A percentile compares a stretch with the other conserved stretches of the same genome.
Evolutionary conservation across 495 filamentous ascomycete species (phyloP).

Genomic region (Pseudomonodictys pantanalensis): DNA sequence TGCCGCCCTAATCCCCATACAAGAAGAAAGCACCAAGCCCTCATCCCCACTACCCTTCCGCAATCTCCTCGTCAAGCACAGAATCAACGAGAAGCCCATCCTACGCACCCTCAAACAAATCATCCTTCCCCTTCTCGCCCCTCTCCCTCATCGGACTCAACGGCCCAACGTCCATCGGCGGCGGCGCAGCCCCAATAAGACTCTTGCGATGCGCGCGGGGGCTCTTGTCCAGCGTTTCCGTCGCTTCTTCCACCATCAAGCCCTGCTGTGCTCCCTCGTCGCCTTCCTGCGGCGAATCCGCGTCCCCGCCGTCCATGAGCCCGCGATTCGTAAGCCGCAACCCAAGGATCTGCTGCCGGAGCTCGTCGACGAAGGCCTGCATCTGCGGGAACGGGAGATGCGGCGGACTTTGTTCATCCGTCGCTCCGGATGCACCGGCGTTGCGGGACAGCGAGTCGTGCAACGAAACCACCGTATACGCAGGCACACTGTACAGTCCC

Average conservation of each 20-base stretch:
- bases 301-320: constrained; percentile 7
- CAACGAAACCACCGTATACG: no score
- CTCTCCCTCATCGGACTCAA: constrained; percentile 18
- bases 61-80: not conserved
- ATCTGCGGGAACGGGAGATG: constrained; percentile 57
- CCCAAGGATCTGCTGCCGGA: constrained; percentile 41
- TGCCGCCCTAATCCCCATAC: not conserved
- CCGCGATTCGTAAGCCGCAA: constrained; percentile 11
- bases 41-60: no score
- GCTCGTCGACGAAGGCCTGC: constrained; percentile 57
- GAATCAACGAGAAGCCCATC: no score
- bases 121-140: constrained; percentile 15
- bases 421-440: no score
- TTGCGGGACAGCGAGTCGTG: no score
- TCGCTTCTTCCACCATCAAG: constrained; percentile 28
- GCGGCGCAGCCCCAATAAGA: constrained; percentile 28
- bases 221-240: constrained; percentile 28
- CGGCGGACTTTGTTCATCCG: not conserved
- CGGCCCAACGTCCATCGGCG: constrained; percentile 29
- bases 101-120: constrained; percentile 22
- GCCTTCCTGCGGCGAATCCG: constrained; percentile 8
- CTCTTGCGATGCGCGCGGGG: constrained; percentile 37
- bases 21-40: no score
- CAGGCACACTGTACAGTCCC: constrained; percentile 69
- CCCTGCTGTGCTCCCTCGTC: constrained; percentile 28